These are phyloP conservation scores for Myriosclerotinia duriaeana DNA, from an alignment of 2,329 filamentous ascomycete genomes.

Conservation along the genomic window DNA sequence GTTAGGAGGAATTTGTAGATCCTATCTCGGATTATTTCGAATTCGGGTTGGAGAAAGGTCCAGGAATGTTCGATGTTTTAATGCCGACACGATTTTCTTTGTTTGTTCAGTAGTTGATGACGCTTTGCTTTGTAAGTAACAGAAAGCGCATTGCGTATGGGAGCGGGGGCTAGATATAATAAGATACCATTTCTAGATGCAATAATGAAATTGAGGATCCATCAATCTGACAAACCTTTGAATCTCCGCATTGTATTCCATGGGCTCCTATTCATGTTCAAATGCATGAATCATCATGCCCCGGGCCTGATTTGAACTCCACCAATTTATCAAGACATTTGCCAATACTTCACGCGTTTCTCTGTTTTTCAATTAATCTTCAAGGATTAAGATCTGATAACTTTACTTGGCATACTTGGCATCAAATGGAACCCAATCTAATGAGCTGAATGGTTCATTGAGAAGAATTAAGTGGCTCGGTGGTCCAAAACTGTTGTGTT, in stretches of 20 bases:
- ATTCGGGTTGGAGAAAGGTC: neutral
- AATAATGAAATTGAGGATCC: constrained; percentile 14
- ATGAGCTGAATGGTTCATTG: constrained; percentile 7
- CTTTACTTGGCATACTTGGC: constrained; percentile 18
- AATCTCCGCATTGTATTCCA: constrained; percentile 8
- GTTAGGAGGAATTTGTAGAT: constrained; percentile 1
- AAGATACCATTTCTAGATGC: constrained; percentile 7
- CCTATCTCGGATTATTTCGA: neutral
- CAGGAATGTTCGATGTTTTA: neutral
- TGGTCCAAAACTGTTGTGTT: constrained; percentile 4
- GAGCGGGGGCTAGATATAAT: neutral
- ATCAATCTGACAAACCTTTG: neutral
- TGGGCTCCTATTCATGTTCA: neutral
- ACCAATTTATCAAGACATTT: constrained; percentile 19
- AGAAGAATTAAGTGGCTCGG: constrained; percentile 8
- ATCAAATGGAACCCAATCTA: neutral
- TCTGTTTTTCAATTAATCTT: constrained; percentile 5
- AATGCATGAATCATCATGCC: constrained; percentile 17
- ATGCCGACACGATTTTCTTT: constrained; percentile 20
- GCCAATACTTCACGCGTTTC: constrained; percentile 6
- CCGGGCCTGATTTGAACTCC: constrained; percentile 22
- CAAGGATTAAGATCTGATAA: constrained; percentile 37
- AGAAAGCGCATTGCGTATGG: constrained; percentile 2
- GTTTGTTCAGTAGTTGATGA: constrained; percentile 17
- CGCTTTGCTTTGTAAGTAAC: constrained; percentile 11